Percentiles rank a stretch among this genome's conserved stretches.
phyloP scores from a whole-genome alignment of 768 basidiomycete species.

The Boletus reticulatus region DNA sequence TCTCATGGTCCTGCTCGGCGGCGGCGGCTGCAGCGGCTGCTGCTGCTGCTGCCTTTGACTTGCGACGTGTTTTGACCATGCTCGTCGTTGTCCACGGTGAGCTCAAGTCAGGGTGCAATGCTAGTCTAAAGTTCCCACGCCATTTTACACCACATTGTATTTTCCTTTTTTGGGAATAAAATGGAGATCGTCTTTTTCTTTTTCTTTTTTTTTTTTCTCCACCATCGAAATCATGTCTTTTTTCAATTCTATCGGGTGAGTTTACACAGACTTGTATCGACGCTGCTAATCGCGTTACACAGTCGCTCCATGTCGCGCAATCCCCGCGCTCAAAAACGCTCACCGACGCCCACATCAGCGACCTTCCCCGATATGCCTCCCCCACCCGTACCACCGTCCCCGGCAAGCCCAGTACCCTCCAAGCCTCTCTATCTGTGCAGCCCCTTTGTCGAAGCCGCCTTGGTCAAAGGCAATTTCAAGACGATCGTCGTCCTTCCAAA shows the following conservation, averaged over 20 bases:
- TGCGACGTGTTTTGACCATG: conserved; percentile 56
- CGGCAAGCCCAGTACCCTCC: conserved; percentile 19
- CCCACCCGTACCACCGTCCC: conserved; percentile 41
- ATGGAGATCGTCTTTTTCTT: not conserved
- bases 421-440: conserved; percentile 89
- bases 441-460: conserved; percentile 91
- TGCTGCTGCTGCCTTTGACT: conserved; percentile 53
- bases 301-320: conserved; percentile 77
- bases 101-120: not conserved
- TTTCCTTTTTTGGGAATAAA: not conserved
- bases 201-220: not conserved
- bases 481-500: conserved; percentile 96
- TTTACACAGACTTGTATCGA: not conserved
- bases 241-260: conserved; percentile 79
- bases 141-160: not conserved
- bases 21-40: conserved; percentile 29
- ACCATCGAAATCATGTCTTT: conserved; percentile 58
- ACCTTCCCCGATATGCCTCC: conserved; percentile 49
- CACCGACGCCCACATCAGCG: conserved; percentile 72
- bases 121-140: not conserved
- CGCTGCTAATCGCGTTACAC: conserved; percentile 7
- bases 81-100: not conserved
- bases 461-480: conserved; percentile 98
- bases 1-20: conserved; percentile 33
- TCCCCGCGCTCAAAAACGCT: conserved; percentile 67